Evolutionary conservation across 768 basidiomycete species (phyloP).

Genomic region (Rhizopogon rudus): DNA sequence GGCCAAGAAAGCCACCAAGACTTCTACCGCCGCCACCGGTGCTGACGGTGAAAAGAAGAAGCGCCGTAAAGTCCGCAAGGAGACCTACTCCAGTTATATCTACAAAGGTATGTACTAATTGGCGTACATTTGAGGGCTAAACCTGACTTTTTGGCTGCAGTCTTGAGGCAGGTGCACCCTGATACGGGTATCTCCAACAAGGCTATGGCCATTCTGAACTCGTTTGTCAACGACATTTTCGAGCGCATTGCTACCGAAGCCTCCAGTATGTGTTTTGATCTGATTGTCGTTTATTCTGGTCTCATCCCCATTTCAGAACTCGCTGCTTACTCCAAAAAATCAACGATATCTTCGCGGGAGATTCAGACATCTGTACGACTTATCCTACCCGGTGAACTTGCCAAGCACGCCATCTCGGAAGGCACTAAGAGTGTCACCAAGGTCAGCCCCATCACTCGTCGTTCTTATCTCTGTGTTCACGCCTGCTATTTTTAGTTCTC

Average conservation of each 20-base stretch:
- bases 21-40: constrained; percentile 42
- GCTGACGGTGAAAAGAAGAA: constrained; percentile 82
- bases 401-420: constrained; percentile 98
- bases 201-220: constrained; percentile 89
- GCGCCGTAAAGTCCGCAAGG: constrained; percentile 82
- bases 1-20: constrained; percentile 58
- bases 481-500: constrained; percentile 30
- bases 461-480: no score
- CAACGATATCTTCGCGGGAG: constrained; percentile 96
- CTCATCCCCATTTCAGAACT: constrained; percentile 52
- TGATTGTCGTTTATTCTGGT: background rate
- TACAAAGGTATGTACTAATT: constrained; percentile 61
- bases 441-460: constrained; percentile 15
- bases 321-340: constrained; percentile 97
- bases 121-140: background rate
- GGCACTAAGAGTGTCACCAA: constrained; percentile 78
- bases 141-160: constrained; percentile 31
- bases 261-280: constrained; percentile 53
- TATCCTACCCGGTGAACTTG: constrained; percentile 94
- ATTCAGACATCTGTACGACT: constrained; percentile 96
- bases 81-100: constrained; percentile 93
- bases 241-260: constrained; percentile 89
- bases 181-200: constrained; percentile 99
- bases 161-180: constrained; percentile 96
- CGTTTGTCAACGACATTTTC: constrained; percentile 92